Percentiles rank a stretch among this genome's conserved stretches.
Evolutionary conservation across 1,284 basidiomycete species (phyloP).

Genomic region (Coniferiporia sulphurascens): DNA sequence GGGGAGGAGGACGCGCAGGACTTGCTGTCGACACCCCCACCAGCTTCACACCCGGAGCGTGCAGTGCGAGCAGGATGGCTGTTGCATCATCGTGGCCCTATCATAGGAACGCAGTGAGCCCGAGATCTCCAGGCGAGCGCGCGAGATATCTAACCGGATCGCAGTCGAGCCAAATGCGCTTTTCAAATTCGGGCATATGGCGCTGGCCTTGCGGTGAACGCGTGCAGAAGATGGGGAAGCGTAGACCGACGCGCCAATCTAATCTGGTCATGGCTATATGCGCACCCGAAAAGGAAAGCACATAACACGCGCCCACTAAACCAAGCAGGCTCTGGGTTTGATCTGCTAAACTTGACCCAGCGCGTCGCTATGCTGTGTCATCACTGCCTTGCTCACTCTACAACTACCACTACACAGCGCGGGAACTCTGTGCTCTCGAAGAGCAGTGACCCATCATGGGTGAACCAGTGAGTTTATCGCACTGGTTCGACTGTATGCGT

Average conservation of each 20-base stretch:
- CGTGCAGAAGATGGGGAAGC: too few relatives aligned
- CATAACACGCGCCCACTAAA: too few relatives aligned
- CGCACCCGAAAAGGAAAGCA: too few relatives aligned
- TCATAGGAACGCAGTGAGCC: not conserved
- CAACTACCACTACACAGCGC: too few relatives aligned
- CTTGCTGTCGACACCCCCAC: slow-evolving; percentile 77
- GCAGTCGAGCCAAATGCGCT: slow-evolving; percentile 48
- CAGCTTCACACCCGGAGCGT: slow-evolving; percentile 56
- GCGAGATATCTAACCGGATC: slow-evolving; percentile 41
- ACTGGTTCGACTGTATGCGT: not conserved
- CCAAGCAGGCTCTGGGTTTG: too few relatives aligned
- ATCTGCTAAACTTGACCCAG: too few relatives aligned
- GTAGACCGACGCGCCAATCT: too few relatives aligned
- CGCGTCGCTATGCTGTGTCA: too few relatives aligned
- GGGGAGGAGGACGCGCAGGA: not conserved
- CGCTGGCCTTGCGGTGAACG: not conserved
- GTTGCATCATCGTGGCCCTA: slow-evolving; percentile 85
- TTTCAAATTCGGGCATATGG: not conserved
- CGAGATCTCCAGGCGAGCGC: slow-evolving; percentile 1
- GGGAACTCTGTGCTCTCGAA: too few relatives aligned
- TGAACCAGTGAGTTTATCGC: not conserved
- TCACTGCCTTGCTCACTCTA: too few relatives aligned
- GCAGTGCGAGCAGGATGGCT: slow-evolving; percentile 70
- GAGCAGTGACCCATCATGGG: not conserved
- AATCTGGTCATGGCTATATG: not conserved